These are phyloP conservation scores for Citrus reticulata DNA, from an alignment of 345 rosid species.

Conservation along the genomic window DNA sequence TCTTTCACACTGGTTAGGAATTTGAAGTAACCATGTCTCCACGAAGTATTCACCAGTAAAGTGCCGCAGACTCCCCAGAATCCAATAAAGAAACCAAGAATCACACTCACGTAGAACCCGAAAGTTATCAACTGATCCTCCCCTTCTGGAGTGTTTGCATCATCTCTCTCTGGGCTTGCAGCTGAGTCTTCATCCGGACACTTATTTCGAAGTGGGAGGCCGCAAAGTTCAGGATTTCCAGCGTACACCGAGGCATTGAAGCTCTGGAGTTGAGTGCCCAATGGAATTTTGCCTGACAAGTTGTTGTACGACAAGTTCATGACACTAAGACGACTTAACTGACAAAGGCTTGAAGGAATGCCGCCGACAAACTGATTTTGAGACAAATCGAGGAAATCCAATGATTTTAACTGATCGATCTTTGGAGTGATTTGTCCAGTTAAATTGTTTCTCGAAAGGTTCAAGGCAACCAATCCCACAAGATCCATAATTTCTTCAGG, in stretches of 20 bases:
- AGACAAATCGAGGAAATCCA: conserved; percentile 33
- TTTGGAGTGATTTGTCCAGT: conserved; percentile 16
- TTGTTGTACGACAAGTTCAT: conserved; percentile 21
- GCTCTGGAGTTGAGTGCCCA: conserved; percentile 9
- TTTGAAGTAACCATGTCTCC: no score
- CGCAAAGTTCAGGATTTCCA: no score
- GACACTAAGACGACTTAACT: background rate
- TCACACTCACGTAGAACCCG: no score
- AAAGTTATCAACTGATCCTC: no score
- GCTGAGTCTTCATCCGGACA: no score
- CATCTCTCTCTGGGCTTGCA: no score
- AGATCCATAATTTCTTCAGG: conserved; percentile 27
- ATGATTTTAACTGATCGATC: conserved; percentile 19
- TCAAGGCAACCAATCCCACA: background rate
- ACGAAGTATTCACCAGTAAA: no score
- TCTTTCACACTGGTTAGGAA: no score
- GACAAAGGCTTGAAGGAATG: conserved; percentile 20
- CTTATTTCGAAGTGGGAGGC: no score
- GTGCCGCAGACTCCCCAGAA: no score
- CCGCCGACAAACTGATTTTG: conserved; percentile 24
- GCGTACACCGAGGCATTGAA: background rate
- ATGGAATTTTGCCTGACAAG: conserved; percentile 15
- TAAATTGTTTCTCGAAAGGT: background rate
- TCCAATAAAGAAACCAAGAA: no score
- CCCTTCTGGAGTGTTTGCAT: no score